Evolutionary conservation across 768 basidiomycete genomes (phyloP), one percentile per base, ranked within the genome.

Genomic region (Coprinellus aureogranulatus): DNA sequence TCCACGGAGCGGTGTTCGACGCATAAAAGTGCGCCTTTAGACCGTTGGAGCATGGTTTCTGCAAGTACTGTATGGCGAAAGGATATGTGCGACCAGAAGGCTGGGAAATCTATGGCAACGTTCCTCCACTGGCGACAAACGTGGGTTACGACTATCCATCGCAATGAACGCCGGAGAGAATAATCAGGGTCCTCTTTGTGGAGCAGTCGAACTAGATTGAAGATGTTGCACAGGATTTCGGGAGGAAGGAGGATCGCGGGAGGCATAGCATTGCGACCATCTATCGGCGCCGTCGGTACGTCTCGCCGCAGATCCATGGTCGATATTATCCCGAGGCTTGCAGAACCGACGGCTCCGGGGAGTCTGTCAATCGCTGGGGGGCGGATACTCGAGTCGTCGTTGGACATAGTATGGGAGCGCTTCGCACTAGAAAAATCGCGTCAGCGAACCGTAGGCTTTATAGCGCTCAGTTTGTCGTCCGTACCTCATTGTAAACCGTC

Each of bases 151-250:
- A 22, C 4, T 11, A 18, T 10, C 26, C 23, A 22, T 20, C 11
- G 8, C n/a, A 25, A 10, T n/a, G 40, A 16, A 27, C 26, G 11
- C 2, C 23, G 18, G 39, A 42, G 42, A 25, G 4, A 39, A 23
- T 27, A 14, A 6, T 25, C n/a, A 23, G n/a, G 22, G 4, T 5
- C 20, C 41, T 16, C 16, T 25, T 18, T 3, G 22, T 2, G 39
- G 8, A 14, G 20, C 25, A 9, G 2, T 54, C 39, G 53, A 25
- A 6, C 22, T 2, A 37, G 10, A 23, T 8, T 3, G 23, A 53
- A 53, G 53, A 54, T 54, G 9, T 12, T 54, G 8, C 20, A 42
- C 22, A 42, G n/a, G 23, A 54, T 54, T 18, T 54, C 53, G 6
- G 41, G 34, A 8, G 53, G 53, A 16, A 54, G 31, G 42, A 31